These are phyloP conservation scores for Paulownia fortunei DNA, from an alignment of 257 asterid genomes.

Conservation along the genomic window DNA sequence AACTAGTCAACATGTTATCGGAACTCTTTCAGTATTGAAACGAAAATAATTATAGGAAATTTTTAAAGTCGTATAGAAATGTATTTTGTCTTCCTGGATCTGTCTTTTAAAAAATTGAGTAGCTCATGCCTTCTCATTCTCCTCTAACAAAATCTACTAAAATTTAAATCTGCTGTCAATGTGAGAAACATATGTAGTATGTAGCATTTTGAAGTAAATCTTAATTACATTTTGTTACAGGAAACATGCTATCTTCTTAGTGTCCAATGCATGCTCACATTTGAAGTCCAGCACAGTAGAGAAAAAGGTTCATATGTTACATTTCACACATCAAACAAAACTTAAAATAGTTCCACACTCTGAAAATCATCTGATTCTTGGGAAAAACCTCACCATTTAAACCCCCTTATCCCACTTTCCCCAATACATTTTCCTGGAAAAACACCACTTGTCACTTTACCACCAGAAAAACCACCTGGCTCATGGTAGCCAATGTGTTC, in stretches of 20 bases:
- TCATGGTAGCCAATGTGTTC: conserved; percentile 64
- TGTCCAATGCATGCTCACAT: conserved; percentile 30
- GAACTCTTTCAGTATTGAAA: neutral
- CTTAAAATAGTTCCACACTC: conserved; percentile 4
- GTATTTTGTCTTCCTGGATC: neutral
- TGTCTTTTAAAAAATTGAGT: no score
- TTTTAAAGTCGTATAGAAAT: neutral
- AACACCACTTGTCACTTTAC: neutral
- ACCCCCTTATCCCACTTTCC: conserved; percentile 10
- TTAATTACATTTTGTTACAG: conserved; percentile 27
- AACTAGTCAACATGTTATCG: neutral
- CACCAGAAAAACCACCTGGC: conserved; percentile 25
- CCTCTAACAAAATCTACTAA: neutral
- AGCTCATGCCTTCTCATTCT: neutral
- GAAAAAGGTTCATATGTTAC: conserved; percentile 7
- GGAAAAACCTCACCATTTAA: conserved; percentile 21
- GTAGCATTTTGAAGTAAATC: neutral
- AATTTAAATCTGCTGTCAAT: neutral
- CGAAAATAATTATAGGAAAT: neutral
- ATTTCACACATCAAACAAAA: conserved; percentile 30
- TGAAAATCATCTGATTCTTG: conserved; percentile 19
- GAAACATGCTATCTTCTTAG: conserved; percentile 17
- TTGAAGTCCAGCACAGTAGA: conserved; percentile 10
- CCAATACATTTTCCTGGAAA: conserved; percentile 14
- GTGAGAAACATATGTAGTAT: neutral